Evolutionary conservation across 805 yeast genomes (phyloP).

Genomic region (Cyberlindnera euphorbiae): DNA sequence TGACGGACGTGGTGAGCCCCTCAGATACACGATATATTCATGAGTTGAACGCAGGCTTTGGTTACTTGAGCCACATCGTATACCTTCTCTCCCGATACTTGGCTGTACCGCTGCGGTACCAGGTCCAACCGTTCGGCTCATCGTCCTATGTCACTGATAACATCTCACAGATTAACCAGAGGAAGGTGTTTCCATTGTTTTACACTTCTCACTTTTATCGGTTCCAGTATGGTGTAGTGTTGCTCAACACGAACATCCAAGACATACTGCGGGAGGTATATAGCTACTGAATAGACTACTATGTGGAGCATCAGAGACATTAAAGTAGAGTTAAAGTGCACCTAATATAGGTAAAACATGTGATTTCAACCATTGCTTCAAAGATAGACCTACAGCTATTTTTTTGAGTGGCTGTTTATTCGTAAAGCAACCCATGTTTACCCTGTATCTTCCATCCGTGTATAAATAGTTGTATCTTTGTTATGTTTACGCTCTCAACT

Average conservation of each 20-base stretch:
- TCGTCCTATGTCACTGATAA: conserved; percentile 36
- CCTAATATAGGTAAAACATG: too few species aligned
- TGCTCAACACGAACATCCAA: conserved; percentile 33
- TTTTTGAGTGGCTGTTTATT: too few species aligned
- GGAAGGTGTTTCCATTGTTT: conserved; percentile 36
- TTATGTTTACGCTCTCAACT: background rate
- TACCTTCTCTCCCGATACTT: conserved; percentile 29
- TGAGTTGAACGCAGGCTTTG: conserved; percentile 31
- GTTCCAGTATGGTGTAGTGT: conserved; percentile 35
- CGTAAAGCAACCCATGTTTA: too few species aligned
- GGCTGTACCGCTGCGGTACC: conserved; percentile 34
- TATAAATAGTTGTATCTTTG: background rate
- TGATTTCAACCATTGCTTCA: too few species aligned
- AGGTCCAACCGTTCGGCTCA: conserved; percentile 35
- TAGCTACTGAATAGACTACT: conserved; percentile 15
- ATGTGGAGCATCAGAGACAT: too few species aligned
- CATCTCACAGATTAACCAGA: conserved; percentile 28
- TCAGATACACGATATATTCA: conserved; percentile 14
- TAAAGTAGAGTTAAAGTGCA: too few species aligned
- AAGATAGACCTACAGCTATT: background rate
- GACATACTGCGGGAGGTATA: conserved; percentile 25
- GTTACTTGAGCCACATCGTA: conserved; percentile 32
- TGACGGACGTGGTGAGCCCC: conserved; percentile 12
- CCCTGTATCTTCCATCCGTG: too few species aligned
- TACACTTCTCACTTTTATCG: conserved; percentile 33